Evolutionary conservation across 768 basidiomycete species (phyloP).

Genomic region (Pluteus cervinus): DNA sequence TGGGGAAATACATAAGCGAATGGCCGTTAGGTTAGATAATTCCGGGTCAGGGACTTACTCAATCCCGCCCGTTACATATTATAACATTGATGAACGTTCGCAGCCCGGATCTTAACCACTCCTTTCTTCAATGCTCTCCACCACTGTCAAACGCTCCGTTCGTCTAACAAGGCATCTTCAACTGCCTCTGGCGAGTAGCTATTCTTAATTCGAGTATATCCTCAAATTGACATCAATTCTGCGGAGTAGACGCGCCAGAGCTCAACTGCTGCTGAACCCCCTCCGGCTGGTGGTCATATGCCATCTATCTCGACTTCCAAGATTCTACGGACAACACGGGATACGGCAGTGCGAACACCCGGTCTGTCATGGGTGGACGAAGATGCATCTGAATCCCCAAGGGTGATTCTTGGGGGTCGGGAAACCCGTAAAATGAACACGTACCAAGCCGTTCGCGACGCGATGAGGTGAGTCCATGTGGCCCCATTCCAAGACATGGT

Average conservation of each 20-base stretch:
- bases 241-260: slow-evolving; percentile 33
- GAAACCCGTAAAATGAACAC: slow-evolving; percentile 95
- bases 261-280: slow-evolving; percentile 53
- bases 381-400: slow-evolving; percentile 34
- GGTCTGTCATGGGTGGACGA: slow-evolving; percentile 71
- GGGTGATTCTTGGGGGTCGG: slow-evolving; percentile 57
- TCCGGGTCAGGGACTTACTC: not conserved
- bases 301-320: slow-evolving; percentile 67
- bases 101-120: slow-evolving; percentile 38
- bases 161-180: slow-evolving; percentile 12
- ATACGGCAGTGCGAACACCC: slow-evolving; percentile 64
- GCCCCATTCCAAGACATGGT: not conserved
- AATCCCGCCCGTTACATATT: slow-evolving; percentile 10
- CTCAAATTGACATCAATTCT: not conserved
- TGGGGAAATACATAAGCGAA: too few species aligned
- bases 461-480: slow-evolving; percentile 55
- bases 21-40: too few species aligned
- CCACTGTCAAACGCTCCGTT: slow-evolving; percentile 22
- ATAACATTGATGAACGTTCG: slow-evolving; percentile 13
- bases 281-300: slow-evolving; percentile 75
- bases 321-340: slow-evolving; percentile 58
- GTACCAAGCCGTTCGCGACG: slow-evolving; percentile 90
- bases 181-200: not conserved
- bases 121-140: slow-evolving; percentile 29
- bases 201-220: not conserved